Evolutionary conservation across 805 yeast genomes (phyloP).

Genomic region (Starmera amethionina): DNA sequence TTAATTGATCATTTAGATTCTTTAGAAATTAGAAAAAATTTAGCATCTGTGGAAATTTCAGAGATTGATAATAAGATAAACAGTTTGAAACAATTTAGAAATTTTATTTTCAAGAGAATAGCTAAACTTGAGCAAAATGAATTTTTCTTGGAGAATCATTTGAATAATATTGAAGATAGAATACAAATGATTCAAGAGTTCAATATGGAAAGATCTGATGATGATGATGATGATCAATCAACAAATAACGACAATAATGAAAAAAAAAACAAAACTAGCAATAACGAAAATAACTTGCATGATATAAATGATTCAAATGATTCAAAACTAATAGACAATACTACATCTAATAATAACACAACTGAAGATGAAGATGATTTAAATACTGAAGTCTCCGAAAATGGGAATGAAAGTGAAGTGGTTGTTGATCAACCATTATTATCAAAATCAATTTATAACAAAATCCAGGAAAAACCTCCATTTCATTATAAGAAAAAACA

Average conservation of each 20-base stretch:
- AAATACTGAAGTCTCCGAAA: constrained; percentile 7
- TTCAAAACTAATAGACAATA: constrained; percentile 2
- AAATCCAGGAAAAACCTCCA: constrained; percentile 26
- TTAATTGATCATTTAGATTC: constrained; percentile 40
- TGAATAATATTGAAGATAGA: constrained; percentile 33
- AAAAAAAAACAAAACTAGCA: constrained; percentile 1
- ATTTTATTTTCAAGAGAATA: constrained; percentile 45
- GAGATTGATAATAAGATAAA: constrained; percentile 53
- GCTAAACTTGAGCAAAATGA: constrained; percentile 55
- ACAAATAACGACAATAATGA: constrained; percentile 2
- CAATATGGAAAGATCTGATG: constrained; percentile 22
- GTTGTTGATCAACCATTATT: constrained; percentile 21
- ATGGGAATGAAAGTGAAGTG: constrained; percentile 5
- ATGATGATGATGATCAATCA: constrained; percentile 1
- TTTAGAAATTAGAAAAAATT: constrained; percentile 51
- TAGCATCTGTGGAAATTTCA: constrained; percentile 53
- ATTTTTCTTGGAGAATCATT: constrained; percentile 38
- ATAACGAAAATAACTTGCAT: constrained; percentile 3
- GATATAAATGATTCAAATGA: constrained; percentile 4
- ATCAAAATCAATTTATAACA: constrained; percentile 35
- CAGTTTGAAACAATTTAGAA: constrained; percentile 39
- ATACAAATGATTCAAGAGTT: constrained; percentile 33
- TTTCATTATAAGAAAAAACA: constrained; percentile 18
- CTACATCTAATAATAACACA: constrained; percentile 9
- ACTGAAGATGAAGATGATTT: constrained; percentile 9